Percentiles rank a stretch among this genome's conserved stretches.
phyloP scores from a whole-genome alignment of 768 basidiomycete genomes.

The Mycena kentingensis region DNA sequence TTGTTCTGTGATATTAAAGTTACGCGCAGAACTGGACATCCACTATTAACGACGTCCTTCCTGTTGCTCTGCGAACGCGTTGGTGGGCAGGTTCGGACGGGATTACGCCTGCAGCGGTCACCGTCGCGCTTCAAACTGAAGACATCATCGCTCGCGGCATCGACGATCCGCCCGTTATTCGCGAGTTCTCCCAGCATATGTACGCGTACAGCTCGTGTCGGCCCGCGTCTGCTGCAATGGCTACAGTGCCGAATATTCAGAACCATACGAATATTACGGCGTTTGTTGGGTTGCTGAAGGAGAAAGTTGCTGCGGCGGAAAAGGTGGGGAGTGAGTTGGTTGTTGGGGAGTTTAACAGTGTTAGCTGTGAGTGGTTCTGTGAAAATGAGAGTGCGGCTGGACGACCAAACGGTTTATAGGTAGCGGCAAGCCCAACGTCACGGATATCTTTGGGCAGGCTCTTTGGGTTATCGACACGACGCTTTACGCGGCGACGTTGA shows the following conservation, averaged over 20 bases:
- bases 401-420: constrained; percentile 32
- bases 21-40: constrained; percentile 12
- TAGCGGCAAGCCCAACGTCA: constrained; percentile 37
- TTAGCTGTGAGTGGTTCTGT: constrained; percentile 3
- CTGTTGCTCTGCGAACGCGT: constrained; percentile 3
- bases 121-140: constrained; percentile 14
- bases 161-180: constrained; percentile 23
- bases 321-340: constrained; percentile 27
- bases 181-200: constrained; percentile 34
- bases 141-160: constrained; percentile 29
- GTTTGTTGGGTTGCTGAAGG: constrained; percentile 35
- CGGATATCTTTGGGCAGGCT: constrained; percentile 37
- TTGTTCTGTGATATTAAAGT: not conserved
- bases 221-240: constrained; percentile 30
- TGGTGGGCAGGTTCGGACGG: constrained; percentile 19
- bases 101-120: constrained; percentile 4
- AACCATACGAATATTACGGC: constrained; percentile 38
- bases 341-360: constrained; percentile 25
- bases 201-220: constrained; percentile 39
- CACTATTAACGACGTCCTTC: constrained; percentile 3
- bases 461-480: constrained; percentile 18
- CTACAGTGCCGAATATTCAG: constrained; percentile 33
- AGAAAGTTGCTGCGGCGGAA: constrained; percentile 33
- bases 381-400: not conserved
- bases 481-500: constrained; percentile 20